Base-by-base conservation (phyloP, 371 early-diverging fungal species). In the Parasitella parasitica region DNA sequence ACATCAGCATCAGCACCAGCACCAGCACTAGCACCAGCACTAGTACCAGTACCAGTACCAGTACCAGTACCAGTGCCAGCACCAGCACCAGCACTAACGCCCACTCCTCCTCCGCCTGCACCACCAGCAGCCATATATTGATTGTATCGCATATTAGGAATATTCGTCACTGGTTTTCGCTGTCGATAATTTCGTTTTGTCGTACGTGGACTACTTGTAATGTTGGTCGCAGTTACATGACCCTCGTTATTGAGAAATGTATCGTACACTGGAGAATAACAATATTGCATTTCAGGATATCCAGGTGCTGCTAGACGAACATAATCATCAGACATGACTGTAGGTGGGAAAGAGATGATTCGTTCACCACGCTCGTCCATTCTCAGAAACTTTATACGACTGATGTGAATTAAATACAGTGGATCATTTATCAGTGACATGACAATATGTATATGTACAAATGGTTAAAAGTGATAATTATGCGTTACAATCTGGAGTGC, bases 401-500 rank as follows among this genome's bases (percentile, higher is more conserved):
- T 84, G 66, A 85, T 86, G 71, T 92, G 90, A 41, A 92, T 86
- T 27, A 92, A 71, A 63, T 86, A 92, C n/a, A 85, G 76, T 12
- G 87, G 85, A 76, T 91, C 90, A 55, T 86, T 84, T 27, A 88
- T 74, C 22, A 91, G 76, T 32, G 91, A 86, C 91, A 91, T 91
- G 48, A 20, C 22, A 22, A 22, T 43, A 43, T 43, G 22, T 43
- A 20, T 43, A 43, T 43, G 18, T 43, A 43, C 43, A 43, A 43
- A 11, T n/a, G n/a, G n/a, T 13, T 13, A 36, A 43, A 43, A 20
- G 6, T n/a, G 22, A 43, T 20, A 43, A 43, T 32, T 32, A 32
- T 32, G 32, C 32, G 32, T 2, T 32, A 32, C 32, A 32, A n/a
- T n/a, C n/a, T n/a, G n/a, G 3, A 32, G 11, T 32, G 32, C 11